Evolutionary conservation across 2,329 filamentous ascomycete genomes (phyloP), one percentile per base, ranked within the genome.

Genomic region (Leptographium galeiforme): DNA sequence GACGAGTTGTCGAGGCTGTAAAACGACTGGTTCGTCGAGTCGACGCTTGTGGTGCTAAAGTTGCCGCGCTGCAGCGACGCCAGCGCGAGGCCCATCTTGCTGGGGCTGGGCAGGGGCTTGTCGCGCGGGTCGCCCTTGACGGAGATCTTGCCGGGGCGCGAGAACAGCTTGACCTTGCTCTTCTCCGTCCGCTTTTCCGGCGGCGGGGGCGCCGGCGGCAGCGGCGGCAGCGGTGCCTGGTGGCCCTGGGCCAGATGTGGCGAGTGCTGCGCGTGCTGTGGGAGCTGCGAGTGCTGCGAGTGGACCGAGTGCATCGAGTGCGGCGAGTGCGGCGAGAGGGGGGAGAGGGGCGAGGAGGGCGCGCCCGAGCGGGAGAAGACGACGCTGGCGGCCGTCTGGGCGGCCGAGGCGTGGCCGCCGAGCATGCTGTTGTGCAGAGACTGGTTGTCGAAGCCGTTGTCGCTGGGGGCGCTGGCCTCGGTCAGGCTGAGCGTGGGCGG

Each of bases 101-200:
- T 80, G 2, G 87, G 87, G 57, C 85, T 89, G 1, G 85, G 84
- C 30, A 87, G 66, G 2, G 82, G 77, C 59, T 84, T 83, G 18
- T 83, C 75, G 61, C 81, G 84, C 8, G 73, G 59, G 11, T 88
- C 84, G 39, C 80, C 77, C 64, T 85, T 88, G 54, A 82, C 80
- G 50, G 79, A 77, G 60, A 89, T 86, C 68, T 84, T 89, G 62
- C 85, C 84, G 0, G 85, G 85, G 50, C 87, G 78, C 8, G 84
- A 87, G 64, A 90, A 90, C 33, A 91, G 73, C 70, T 91, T 91
- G 65, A 87, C 85, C 68, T 89, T 89, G 57, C 82, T 82, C 67
- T 87, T 87, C 61, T 87, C 83, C 33, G 78, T 72, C 61, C 79
- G 78, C 33, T 78, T 72, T 61, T 79, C 78, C 2, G 73, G 68